A percentile compares a stretch with the other conserved stretches of the same genome.
Conservation (phyloP, 192 early-diverging fungal genomes). For the Dispira parvispora region DNA sequence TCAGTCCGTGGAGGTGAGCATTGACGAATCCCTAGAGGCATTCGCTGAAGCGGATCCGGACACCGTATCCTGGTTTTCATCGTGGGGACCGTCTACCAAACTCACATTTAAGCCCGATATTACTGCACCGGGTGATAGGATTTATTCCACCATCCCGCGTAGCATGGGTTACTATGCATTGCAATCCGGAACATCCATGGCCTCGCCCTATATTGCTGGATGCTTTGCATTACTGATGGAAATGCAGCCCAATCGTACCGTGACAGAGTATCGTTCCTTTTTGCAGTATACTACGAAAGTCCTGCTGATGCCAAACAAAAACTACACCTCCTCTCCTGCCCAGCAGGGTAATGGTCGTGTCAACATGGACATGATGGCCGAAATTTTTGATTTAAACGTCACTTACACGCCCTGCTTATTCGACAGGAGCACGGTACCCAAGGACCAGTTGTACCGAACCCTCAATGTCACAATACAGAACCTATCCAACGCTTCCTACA, state of each 20-base stretch:
- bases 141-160: conserved; percentile 41
- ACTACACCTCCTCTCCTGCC: not conserved
- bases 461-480: not conserved
- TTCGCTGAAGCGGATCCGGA: conserved; percentile 23
- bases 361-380: not conserved
- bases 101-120: conserved; percentile 46
- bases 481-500: not conserved
- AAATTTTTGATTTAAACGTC: not conserved
- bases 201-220: conserved; percentile 28
- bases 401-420: not conserved
- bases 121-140: conserved; percentile 40
- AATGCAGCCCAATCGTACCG: not conserved
- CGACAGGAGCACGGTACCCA: not conserved
- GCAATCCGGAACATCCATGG: conserved; percentile 51
- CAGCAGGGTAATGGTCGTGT: not conserved
- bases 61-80: conserved; percentile 52
- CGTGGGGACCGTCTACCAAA: conserved; percentile 52
- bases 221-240: not conserved
- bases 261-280: not conserved
- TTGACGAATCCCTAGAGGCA: conserved; percentile 28
- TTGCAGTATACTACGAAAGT: not conserved
- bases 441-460: not conserved
- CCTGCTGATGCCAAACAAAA: not conserved
- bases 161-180: conserved; percentile 32
- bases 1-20: conserved; percentile 21